A percentile compares a stretch with the other conserved stretches of the same genome.
Evolutionary conservation across 2,329 filamentous ascomycete species (phyloP).

Genomic region (Aspergillus pseudotamarii): DNA sequence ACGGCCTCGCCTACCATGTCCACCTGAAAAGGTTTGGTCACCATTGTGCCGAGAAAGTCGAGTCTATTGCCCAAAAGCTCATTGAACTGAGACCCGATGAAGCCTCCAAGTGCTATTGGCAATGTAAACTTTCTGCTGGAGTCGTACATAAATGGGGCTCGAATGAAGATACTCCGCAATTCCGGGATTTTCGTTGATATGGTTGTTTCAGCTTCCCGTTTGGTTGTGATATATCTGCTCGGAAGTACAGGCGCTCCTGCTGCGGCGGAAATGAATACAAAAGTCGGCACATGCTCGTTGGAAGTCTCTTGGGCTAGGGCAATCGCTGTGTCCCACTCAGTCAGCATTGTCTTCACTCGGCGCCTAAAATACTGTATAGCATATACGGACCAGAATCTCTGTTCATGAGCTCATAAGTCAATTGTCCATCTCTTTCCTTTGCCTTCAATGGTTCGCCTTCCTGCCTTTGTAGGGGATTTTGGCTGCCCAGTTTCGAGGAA

Average conservation of each 20-base stretch:
- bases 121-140: slow-evolving; percentile 78
- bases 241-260: slow-evolving; percentile 84
- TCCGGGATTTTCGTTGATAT: slow-evolving; percentile 72
- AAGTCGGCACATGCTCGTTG: slow-evolving; percentile 65
- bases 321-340: slow-evolving; percentile 63
- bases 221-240: slow-evolving; percentile 82
- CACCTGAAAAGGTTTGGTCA: slow-evolving; percentile 82
- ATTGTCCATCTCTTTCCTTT: slow-evolving; percentile 69
- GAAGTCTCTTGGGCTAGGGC: slow-evolving; percentile 77
- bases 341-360: slow-evolving; percentile 6
- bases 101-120: slow-evolving; percentile 77
- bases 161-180: slow-evolving; percentile 79
- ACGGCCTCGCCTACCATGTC: slow-evolving; percentile 87
- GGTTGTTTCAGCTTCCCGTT: slow-evolving; percentile 81
- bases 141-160: slow-evolving; percentile 90
- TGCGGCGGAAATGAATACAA: slow-evolving; percentile 87
- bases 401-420: slow-evolving; percentile 98
- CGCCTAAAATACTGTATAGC: background rate
- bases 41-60: slow-evolving; percentile 78
- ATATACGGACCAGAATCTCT: slow-evolving; percentile 65
- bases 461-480: slow-evolving; percentile 70
- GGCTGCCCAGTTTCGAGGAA: slow-evolving; percentile 60
- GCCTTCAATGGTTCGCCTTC: slow-evolving; percentile 64
- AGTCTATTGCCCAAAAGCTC: slow-evolving; percentile 74
- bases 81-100: slow-evolving; percentile 76